Evolutionary conservation across 2,329 filamentous ascomycete genomes (phyloP), one percentile per base, ranked within the genome.

Genomic region (Fusarium camptoceras): DNA sequence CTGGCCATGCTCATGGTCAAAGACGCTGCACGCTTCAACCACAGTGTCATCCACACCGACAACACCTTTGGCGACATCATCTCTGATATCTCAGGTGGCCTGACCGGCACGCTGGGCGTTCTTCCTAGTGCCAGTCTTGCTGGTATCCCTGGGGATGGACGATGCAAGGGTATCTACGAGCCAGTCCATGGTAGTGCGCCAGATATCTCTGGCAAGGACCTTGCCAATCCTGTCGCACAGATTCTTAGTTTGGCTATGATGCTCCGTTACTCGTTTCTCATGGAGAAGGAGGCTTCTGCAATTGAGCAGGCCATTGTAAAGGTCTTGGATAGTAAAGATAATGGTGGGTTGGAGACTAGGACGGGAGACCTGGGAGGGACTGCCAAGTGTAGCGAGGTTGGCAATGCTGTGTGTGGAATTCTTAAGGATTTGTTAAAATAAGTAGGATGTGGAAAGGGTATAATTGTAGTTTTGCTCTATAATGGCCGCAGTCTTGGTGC

Each of bases 131-230:
- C 83, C 5, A 83, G 81, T 48, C 76, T 84, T 3, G 78, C 80
- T 0, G 84, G 81, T 3, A 77, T 84, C 4, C 81, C 81, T 0
- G 77, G 78, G 4, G 65, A 79, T 20, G 77, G 75, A n/a, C 73
- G 71, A n/a, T 81, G 78, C 73, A 92, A 92, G 72, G 91, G 91
- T 66, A 92, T 93, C 72, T 94, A 93, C 76, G 91, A 94, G 81
- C 91, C 91, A 6, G 92, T 94, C 57, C 91, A 94, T 76, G 91
- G 90, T 82, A 87, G 76, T 55, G 92, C 91, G 4, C 91, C 92
- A 14, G 91, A 94, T 72, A 93, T 94, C 69, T 88, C 89, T 10
- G 91, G 91, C 59, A 86, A 91, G 77, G 89, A 89, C 41, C 85
- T 92, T 43, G 91, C 91, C 56, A 93, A 94, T 81, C 91, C 91